Evolutionary conservation across 2,329 filamentous ascomycete species (phyloP), one percentile per base, ranked within the genome.

Genomic region (Esteya vermicola): DNA sequence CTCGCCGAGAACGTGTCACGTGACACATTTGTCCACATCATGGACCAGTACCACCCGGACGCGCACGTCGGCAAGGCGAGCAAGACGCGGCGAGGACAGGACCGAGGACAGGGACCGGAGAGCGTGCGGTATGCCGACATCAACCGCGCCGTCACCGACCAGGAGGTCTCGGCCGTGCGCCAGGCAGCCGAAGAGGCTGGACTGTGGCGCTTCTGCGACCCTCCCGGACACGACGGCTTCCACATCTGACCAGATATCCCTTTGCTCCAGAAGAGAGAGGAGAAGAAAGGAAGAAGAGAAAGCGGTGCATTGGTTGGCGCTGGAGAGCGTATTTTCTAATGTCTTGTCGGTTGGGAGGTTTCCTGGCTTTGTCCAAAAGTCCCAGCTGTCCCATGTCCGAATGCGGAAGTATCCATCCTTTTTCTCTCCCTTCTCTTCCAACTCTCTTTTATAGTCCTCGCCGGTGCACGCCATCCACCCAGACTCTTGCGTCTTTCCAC

Each of bases 21-120:
- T 41, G 83, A 91, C 55, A 67, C 81, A 33, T 89, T 88, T 57
- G 72, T 91, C 44, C 80, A 93, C 54, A 78, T 93, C 48, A 91
- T 91, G 84, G 84, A 93, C 58, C 85, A 93, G 58, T 91, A 91
- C 52, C 77, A 76, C 46, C 84, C 84, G 0, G 73, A 81, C 47
- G 85, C 82, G 0, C 77, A 93, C 55, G 85, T 93, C 1, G 85
- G 85, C 4, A 89, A 85, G 61, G 10, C 13, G 28, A 14, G 28
- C 28, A 16, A 7, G 54, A 12, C 50, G 50, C 3, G 53, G 56
- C 5, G 59, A 64, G 4, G 60, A 71, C 43, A 9, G 4, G 4
- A 12, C 16, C 26, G 37, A 40, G 14, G 65, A n/a, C n/a, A n/a
- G n/a, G n/a, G n/a, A n/a, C n/a, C n/a, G 9, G 4, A 10, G 28